A percentile compares a stretch with the other conserved stretches of the same genome.
These are phyloP conservation scores for Trypanosoma cruzi DNA, from an alignment of 208 protist genomes.

Conservation along the genomic window DNA sequence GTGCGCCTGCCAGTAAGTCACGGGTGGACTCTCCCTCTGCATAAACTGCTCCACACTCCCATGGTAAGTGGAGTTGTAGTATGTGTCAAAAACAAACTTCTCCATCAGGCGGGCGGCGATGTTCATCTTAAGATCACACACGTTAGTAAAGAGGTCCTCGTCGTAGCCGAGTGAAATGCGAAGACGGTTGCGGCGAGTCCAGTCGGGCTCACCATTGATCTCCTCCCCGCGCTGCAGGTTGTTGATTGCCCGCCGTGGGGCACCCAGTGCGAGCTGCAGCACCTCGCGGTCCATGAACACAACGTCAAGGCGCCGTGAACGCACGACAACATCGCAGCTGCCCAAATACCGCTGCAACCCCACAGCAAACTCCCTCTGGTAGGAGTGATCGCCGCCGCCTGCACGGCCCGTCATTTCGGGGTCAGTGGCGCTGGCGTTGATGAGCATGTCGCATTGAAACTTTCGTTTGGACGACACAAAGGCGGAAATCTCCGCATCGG, in stretches of 20 bases:
- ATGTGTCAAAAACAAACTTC: conserved; percentile 55
- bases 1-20: conserved; percentile 84
- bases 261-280: conserved; percentile 74
- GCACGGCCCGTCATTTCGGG: conserved; percentile 15
- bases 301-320: conserved; percentile 61
- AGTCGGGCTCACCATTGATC: conserved; percentile 63
- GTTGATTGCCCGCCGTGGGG: conserved; percentile 32
- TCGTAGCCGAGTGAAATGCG: conserved; percentile 89
- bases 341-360: conserved; percentile 63
- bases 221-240: conserved; percentile 25
- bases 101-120: conserved; percentile 63
- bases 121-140: conserved; percentile 50
- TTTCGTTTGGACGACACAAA: conserved; percentile 68
- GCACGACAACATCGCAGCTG: conserved; percentile 53
- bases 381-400: conserved; percentile 1
- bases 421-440: conserved; percentile 67
- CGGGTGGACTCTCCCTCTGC: conserved; percentile 42
- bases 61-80: conserved; percentile 17
- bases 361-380: conserved; percentile 45
- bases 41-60: background rate
- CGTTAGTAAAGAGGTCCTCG: conserved; percentile 68
- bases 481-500: conserved; percentile 54
- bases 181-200: conserved; percentile 67
- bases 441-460: conserved; percentile 90
- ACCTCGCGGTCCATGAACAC: conserved; percentile 67